Conservation (phyloP, 2,329 filamentous ascomycete genomes). For the Paraconiothyrium brasiliense region DNA sequence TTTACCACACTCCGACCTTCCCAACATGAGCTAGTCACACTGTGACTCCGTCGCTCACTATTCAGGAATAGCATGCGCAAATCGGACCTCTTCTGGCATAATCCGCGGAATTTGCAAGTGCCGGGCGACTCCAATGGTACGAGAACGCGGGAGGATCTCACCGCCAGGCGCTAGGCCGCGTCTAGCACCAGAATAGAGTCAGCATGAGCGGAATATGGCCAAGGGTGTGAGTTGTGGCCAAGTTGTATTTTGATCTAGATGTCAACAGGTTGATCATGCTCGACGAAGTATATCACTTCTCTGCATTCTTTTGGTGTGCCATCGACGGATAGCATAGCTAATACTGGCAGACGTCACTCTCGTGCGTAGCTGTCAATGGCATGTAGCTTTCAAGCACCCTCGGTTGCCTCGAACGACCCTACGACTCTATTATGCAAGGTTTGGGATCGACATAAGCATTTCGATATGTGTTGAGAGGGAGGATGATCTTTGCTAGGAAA, state of each 20-base stretch:
- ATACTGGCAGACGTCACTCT: not conserved
- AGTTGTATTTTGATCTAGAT: not conserved
- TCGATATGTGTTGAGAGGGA: too few relatives aligned
- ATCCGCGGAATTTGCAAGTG: not conserved
- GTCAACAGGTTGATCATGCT: not conserved
- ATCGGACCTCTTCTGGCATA: not conserved
- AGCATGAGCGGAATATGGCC: not conserved
- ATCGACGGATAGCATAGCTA: not conserved
- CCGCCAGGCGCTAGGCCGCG: not conserved
- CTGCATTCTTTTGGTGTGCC: not conserved
- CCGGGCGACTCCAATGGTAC: not conserved
- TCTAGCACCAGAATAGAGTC: not conserved
- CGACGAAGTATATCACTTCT: too few relatives aligned
- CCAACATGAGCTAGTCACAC: not conserved
- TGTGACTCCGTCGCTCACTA: not conserved
- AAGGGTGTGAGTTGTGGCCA: not conserved
- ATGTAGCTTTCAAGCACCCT: too few relatives aligned
- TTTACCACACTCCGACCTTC: slow-evolving; percentile 8
- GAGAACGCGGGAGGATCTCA: not conserved
- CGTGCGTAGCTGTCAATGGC: too few relatives aligned
- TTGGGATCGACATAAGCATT: too few relatives aligned
- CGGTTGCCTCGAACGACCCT: too few relatives aligned
- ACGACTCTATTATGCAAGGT: too few relatives aligned
- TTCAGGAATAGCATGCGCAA: not conserved
- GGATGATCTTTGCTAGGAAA: too few relatives aligned